phyloP scores from a whole-genome alignment of 257 asterid species.

The Craterostigma plantagineum region DNA sequence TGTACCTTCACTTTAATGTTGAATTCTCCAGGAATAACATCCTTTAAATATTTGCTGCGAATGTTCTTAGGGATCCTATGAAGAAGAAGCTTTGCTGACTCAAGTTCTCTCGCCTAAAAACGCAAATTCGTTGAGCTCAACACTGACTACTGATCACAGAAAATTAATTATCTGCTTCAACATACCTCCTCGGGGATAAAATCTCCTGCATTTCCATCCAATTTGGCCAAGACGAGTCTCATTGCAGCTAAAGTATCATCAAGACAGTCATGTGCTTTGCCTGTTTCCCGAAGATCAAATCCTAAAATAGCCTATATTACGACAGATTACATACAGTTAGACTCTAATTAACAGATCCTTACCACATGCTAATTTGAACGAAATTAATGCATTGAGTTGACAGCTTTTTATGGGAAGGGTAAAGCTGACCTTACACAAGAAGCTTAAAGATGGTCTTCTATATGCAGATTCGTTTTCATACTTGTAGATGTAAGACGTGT shows the following conservation, averaged over 20 bases:
- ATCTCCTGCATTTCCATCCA: slow-evolving; percentile 34
- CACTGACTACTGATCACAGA: neutral
- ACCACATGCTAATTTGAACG: no score
- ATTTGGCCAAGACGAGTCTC: slow-evolving; percentile 72
- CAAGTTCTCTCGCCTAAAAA: slow-evolving; percentile 29
- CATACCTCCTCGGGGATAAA: slow-evolving; percentile 47
- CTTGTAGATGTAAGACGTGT: slow-evolving; percentile 84
- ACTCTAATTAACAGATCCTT: neutral
- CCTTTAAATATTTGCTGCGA: slow-evolving; percentile 34
- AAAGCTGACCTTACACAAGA: slow-evolving; percentile 32
- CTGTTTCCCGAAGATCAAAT: slow-evolving; percentile 50
- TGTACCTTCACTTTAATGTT: slow-evolving; percentile 28
- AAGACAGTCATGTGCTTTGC: slow-evolving; percentile 56
- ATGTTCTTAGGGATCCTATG: slow-evolving; percentile 64
- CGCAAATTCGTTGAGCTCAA: neutral
- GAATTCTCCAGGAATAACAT: slow-evolving; percentile 57
- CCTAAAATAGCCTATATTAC: slow-evolving; percentile 43
- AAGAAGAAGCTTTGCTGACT: slow-evolving; percentile 38
- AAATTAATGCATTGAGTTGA: no score
- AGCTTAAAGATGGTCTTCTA: slow-evolving; percentile 48
- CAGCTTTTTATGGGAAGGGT: neutral
- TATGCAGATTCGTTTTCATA: slow-evolving; percentile 19
- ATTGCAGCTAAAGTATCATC: slow-evolving; percentile 91
- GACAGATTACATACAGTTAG: neutral
- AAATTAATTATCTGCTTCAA: neutral